A percentile compares a stretch with the other conserved stretches of the same genome.
Evolutionary conservation across 176 grass and related monocot species (phyloP).

Genomic region (Cenchrus fungigraminus): DNA sequence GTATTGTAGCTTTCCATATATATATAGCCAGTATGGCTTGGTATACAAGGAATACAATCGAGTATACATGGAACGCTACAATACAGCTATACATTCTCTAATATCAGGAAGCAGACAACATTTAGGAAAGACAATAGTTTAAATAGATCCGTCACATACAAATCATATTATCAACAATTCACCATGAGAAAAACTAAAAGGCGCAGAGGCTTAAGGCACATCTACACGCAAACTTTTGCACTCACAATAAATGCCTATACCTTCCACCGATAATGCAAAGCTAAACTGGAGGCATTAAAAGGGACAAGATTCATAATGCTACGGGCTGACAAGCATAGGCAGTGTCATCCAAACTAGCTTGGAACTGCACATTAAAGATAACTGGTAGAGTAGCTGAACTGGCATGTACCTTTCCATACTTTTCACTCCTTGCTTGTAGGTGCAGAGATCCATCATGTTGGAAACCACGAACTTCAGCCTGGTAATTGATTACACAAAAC

Average conservation of each 20-base stretch:
- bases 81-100: no score
- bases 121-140: not conserved
- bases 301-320: not conserved
- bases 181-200: not conserved
- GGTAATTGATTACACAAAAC: slow-evolving; percentile 30
- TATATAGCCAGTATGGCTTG: no score
- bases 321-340: not conserved
- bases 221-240: not conserved
- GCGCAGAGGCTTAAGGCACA: not conserved
- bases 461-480: slow-evolving; percentile 97
- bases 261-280: not conserved
- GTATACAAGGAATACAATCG: no score
- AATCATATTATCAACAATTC: slow-evolving; percentile 22
- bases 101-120: not conserved
- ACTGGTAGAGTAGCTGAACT: slow-evolving; percentile 4
- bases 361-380: not conserved
- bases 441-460: slow-evolving; percentile 94
- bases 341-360: not conserved
- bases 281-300: slow-evolving; percentile 20
- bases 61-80: no score
- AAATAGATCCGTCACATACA: slow-evolving; percentile 10
- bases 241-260: slow-evolving; percentile 18
- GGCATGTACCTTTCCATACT: slow-evolving; percentile 84
- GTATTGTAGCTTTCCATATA: no score
- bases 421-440: slow-evolving; percentile 98